Base-by-base conservation (phyloP, 805 yeast species). In the Maudiozyma pseudohumilis region DNA sequence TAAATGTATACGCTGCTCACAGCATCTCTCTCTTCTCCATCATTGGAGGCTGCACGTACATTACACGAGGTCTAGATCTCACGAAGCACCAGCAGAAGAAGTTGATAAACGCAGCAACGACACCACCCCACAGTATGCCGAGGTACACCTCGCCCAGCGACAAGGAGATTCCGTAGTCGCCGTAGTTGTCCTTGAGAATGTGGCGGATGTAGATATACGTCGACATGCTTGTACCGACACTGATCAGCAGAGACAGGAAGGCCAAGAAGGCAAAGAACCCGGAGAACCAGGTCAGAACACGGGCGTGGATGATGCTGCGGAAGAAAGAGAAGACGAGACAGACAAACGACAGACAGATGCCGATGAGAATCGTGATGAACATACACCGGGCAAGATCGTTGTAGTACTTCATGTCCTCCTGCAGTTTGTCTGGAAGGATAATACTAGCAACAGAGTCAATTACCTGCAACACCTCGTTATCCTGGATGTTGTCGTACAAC, bases 111-210 rank as follows among this genome's bases (percentile, higher is more conserved):
- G 69, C 49, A 6, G 75, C 74, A 12, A 57, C 78, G 2, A 68
- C 70, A 1, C 77, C 68, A 11, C 74, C 75, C 92, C 89, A 83
- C 7, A 75, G 61, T 32, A 78, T 58, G 2, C 75, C 86, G 37
- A 74, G 69, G 46, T 70, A 79, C 15, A 62, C 60, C 24, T 74
- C 71, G 7, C 60, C 60, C 35, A 83, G 50, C 26, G 55, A 53
- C 2, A 84, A 72, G 27, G 58, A 54, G 34, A 79, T 67, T 12
- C 94, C 94, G 47, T 65, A 76, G 2, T 55, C 53, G 2, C 50
- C 54, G 10, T 60, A 58, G 24, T 63, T 60, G 24, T 73, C 60
- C 48, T 79, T 74, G 61, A 84, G 66, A 38, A 70, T 63, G 10
- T 63, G 59, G 41, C 69, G 59, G 42, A 78, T 65, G 39, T 66